A percentile compares a stretch with the other conserved stretches of the same genome.
These are phyloP conservation scores for Protomyces gravidus DNA, from an alignment of 1,139 yeast genomes.

Conservation along the genomic window DNA sequence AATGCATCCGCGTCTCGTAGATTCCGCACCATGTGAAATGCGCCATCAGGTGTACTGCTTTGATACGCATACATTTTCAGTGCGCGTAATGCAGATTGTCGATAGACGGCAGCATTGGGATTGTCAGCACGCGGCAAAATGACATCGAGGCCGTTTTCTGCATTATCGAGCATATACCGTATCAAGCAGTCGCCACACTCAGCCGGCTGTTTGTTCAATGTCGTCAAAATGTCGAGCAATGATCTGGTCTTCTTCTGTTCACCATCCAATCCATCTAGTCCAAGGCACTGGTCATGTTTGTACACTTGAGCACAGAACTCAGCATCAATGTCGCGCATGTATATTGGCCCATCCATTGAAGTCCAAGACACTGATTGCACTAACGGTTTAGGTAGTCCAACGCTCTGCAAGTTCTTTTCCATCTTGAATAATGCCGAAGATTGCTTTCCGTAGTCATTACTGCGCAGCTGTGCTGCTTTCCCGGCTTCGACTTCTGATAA, in stretches of 20 bases:
- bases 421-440: background rate
- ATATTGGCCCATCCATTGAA: constrained; percentile 4
- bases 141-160: background rate
- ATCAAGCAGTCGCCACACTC: constrained; percentile 8
- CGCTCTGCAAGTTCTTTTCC: background rate
- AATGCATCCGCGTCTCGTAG: background rate
- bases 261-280: background rate
- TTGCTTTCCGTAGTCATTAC: background rate
- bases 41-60: background rate
- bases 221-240: background rate
- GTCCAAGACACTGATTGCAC: background rate
- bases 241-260: background rate
- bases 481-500: background rate
- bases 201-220: background rate
- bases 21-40: background rate
- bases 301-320: background rate
- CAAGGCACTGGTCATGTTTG: background rate
- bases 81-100: background rate
- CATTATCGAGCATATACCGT: background rate
- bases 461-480: background rate
- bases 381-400: background rate
- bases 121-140: background rate
- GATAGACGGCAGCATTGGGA: background rate
- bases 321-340: background rate
- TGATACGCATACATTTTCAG: constrained; percentile 2